Base-by-base conservation (phyloP, 768 basidiomycete species). In the Psilocybe subaeruginosa region DNA sequence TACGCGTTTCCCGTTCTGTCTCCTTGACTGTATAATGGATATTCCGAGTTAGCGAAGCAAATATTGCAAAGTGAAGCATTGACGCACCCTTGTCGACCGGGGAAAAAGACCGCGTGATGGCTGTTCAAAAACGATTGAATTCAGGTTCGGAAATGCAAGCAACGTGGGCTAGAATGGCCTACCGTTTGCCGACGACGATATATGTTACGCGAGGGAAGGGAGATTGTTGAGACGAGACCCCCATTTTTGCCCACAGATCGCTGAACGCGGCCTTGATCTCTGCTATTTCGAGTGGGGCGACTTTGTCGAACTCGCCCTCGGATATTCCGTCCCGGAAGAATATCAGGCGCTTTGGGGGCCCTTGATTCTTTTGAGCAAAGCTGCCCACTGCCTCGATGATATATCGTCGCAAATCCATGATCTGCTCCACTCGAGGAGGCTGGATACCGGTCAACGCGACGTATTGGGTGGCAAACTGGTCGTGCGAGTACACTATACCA, bases 1-100 rank as follows among this genome's bases (percentile, higher is more conserved):
- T 70, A 77, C 54, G 80, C 80, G 64, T 88, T 88, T 0, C 82
- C 84, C 3, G 43, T 62, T 35, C 56, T 54, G 31, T 62, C 61
- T 23, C 17, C 61, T 6, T 54, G 45, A 8, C 56, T 57, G 43
- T 7, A 31, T 3, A 12, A 17, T 5, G 17, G 23, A 23, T 23
- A 23, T 23, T 23, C 17, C 8, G 39, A n/a, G 6, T 30, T 23
- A 43, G 14, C 6, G 6, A 4, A 43, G 41, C 14, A 31, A 31
- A 16, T 14, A 17, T 11, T 6, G 37, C 2, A 52, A 3, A 29
- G 2, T 17, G 16, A 56, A 30, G 27, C 29, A 37, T 37, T 12
- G n/a, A 61, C 54, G 6, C 5, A 55, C 54, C 11, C n/a, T 17
- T 31, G 52, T 12, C 35, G 16, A 45, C 14, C 49, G 2, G 62